Percentiles rank a stretch among this genome's conserved stretches.
phyloP scores from a whole-genome alignment of 2,329 filamentous ascomycete genomes.

The Arachnopeziza araneosa region DNA sequence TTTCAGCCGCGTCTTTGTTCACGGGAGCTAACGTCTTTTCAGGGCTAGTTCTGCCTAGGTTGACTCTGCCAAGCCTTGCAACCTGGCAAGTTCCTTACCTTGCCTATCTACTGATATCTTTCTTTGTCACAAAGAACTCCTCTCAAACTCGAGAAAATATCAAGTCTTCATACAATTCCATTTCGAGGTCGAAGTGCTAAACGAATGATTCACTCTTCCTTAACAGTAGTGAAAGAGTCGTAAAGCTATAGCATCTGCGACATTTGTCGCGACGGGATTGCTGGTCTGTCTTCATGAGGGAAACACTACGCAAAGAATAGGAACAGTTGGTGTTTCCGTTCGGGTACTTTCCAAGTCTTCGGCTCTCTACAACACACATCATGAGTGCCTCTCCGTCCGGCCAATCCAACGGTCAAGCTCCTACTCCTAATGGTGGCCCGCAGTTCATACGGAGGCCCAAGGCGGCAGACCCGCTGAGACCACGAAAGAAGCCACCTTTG shows the following conservation, averaged over 20 bases:
- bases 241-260: not conserved
- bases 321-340: not conserved
- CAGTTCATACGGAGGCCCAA: slow-evolving; percentile 44
- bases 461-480: slow-evolving; percentile 57
- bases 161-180: not conserved
- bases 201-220: not conserved
- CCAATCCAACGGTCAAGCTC: slow-evolving; percentile 40
- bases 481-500: slow-evolving; percentile 47
- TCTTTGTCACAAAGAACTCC: not conserved
- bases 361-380: slow-evolving; percentile 5
- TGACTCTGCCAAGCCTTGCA: too few species aligned
- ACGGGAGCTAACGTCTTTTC: not conserved
- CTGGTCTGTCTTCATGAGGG: not conserved
- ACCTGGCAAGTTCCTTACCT: too few species aligned
- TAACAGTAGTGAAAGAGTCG: not conserved
- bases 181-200: not conserved
- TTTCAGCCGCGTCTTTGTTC: not conserved
- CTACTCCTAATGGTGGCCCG: slow-evolving; percentile 43
- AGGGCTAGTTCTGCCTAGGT: too few species aligned
- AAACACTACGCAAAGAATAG: not conserved
- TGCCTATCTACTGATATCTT: not conserved
- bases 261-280: not conserved
- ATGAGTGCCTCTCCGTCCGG: slow-evolving; percentile 41
- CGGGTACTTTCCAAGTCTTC: not conserved
- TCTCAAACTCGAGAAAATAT: too few species aligned